Evolutionary conservation across 331 rosid genomes (phyloP).

Genomic region (Rosa hybrid): DNA sequence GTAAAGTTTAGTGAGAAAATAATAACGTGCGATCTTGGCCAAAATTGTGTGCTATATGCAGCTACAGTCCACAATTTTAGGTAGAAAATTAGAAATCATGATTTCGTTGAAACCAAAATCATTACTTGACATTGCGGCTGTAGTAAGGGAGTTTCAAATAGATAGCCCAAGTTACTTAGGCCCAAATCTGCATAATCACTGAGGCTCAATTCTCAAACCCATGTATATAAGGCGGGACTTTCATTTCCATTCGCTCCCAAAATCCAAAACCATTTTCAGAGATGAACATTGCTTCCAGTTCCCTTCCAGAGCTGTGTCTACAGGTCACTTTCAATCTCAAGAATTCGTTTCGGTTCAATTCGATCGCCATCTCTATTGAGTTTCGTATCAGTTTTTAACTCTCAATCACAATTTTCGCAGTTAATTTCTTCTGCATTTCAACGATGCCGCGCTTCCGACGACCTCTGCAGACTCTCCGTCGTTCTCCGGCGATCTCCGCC

Average conservation of each 20-base stretch:
- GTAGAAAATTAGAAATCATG: too few relatives aligned
- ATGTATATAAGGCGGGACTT: neutral
- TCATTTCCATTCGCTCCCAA: slow-evolving; percentile 4
- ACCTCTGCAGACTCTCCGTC: slow-evolving; percentile 65
- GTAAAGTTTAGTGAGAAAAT: too few relatives aligned
- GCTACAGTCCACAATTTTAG: too few relatives aligned
- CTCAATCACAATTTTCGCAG: slow-evolving; percentile 32
- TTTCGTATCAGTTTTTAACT: neutral
- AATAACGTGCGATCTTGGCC: too few relatives aligned
- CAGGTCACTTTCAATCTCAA: slow-evolving; percentile 46
- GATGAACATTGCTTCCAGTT: slow-evolving; percentile 49
- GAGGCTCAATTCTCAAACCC: neutral
- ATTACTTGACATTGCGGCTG: neutral
- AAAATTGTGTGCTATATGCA: too few relatives aligned
- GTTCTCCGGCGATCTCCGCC: slow-evolving; percentile 53
- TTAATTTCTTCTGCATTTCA: slow-evolving; percentile 70
- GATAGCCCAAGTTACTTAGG: neutral
- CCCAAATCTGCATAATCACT: neutral
- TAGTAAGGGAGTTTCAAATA: neutral
- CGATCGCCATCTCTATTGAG: neutral
- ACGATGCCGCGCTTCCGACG: slow-evolving; percentile 73
- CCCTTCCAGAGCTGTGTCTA: slow-evolving; percentile 48
- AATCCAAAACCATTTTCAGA: slow-evolving; percentile 1
- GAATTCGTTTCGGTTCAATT: too few relatives aligned
- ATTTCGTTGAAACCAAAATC: too few relatives aligned